Percentiles rank a stretch among this genome's conserved stretches.
Conservation (phyloP, 2,329 filamentous ascomycete species). For the Eurotiales sp. region DNA sequence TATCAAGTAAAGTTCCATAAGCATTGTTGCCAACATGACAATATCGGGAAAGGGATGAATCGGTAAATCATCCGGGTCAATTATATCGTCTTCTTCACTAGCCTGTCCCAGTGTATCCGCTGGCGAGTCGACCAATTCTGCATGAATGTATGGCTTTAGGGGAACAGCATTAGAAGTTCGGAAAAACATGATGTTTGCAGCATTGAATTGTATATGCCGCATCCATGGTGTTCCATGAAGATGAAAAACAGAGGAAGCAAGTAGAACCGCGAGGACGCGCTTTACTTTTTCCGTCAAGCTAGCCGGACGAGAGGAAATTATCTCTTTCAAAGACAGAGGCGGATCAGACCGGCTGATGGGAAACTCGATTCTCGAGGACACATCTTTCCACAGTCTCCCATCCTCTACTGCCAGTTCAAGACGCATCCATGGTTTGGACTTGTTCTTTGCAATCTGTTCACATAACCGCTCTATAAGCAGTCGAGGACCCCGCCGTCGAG, state of each 20-base stretch:
- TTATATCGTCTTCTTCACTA: background rate
- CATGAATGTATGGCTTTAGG: conserved; percentile 11
- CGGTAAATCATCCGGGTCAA: conserved; percentile 9
- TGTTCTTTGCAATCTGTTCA: conserved; percentile 9
- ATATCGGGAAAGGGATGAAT: conserved; percentile 10
- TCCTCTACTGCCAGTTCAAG: conserved; percentile 7
- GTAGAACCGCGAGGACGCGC: conserved; percentile 7
- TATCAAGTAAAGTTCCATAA: conserved; percentile 11
- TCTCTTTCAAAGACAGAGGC: conserved; percentile 8
- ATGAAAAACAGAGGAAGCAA: conserved; percentile 6
- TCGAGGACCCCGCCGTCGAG: background rate
- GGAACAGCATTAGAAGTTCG: conserved; percentile 8
- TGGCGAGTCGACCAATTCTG: background rate
- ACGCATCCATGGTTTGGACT: background rate
- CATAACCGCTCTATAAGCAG: conserved; percentile 2
- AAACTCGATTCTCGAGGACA: conserved; percentile 5
- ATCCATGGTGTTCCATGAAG: conserved; percentile 10
- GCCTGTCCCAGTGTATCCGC: background rate
- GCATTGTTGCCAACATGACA: conserved; percentile 9
- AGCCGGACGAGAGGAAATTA: conserved; percentile 4
- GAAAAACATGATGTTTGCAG: conserved; percentile 8
- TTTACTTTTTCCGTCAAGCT: conserved; percentile 10
- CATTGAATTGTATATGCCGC: background rate
- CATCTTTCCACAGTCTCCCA: conserved; percentile 9
- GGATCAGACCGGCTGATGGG: conserved; percentile 3